Base-by-base conservation (phyloP, 768 basidiomycete genomes). In the Mycena leptocephala region DNA sequence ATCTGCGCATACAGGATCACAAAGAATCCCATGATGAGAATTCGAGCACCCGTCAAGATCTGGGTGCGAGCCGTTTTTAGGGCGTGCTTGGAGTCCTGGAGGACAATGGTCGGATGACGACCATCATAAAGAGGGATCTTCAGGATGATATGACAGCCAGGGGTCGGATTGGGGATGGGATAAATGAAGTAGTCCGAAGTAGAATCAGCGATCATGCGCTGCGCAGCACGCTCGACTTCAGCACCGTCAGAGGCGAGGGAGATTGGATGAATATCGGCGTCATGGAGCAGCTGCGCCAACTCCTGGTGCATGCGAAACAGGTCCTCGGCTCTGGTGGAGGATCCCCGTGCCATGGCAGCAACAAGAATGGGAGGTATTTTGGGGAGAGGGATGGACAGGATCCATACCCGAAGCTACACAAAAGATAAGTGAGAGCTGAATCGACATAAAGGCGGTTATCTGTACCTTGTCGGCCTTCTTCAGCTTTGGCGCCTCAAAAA, bases 181-280 rank as follows among this genome's bases (percentile, higher is more conserved):
- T 37, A 37, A 13, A 37, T 13, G 13, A 6, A 37, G 13, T 6
- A 37, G 35, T 6, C 6, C 7, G 35, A 13, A 6, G 35, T 13
- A 6, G 35, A 37, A 6, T 37, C 35, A 13, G 35, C 35, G 13
- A 37, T 37, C 6, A 37, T 37, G 7, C 35, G 6, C 35, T 37
- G 35, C 13, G 35, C 13, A 6, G 35, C 35, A 37, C 35, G 6
- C 13, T 37, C 35, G 13, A 37, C 61, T 41, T 63, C 61, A n/a
- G 83, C 84, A 0, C 87, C 87, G 81, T 88, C 84, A 41, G 77
- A 81, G 4, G 85, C 81, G 65, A 84, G 84, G 0, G 86, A 86
- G 4, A 83, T 64, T 4, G 86, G 79, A 8, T 69, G 22, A 24
- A 88, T 72, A 0, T 72, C 58, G 0, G 53, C 58, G 2, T 69